These are phyloP conservation scores for Plicaturopsis crispa DNA, from an alignment of 768 basidiomycete genomes.

Conservation along the genomic window DNA sequence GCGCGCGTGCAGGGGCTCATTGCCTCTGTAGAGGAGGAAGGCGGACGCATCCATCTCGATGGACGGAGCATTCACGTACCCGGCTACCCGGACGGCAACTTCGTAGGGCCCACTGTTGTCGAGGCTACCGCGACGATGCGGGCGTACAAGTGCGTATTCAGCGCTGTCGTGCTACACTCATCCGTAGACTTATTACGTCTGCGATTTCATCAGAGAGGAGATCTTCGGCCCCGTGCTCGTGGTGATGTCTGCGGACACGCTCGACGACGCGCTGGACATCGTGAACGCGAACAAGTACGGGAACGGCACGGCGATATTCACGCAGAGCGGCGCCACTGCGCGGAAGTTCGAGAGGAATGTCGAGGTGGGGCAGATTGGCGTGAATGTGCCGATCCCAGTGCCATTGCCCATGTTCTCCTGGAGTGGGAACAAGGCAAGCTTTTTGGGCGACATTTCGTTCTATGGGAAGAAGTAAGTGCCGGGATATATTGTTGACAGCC, in stretches of 20 bases:
- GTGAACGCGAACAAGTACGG: constrained; percentile 90
- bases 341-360: constrained; percentile 86
- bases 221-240: constrained; percentile 92
- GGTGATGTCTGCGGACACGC: constrained; percentile 67
- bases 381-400: constrained; percentile 91
- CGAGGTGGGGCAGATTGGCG: constrained; percentile 88
- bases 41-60: constrained; percentile 82
- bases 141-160: constrained; percentile 55
- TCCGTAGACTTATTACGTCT: too few relatives aligned
- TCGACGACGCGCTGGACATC: constrained; percentile 86
- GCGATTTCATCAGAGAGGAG: constrained; percentile 71
- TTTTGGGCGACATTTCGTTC: constrained; percentile 82
- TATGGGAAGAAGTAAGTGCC: constrained; percentile 72
- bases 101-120: constrained; percentile 88
- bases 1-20: constrained; percentile 70
- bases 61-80: constrained; percentile 65
- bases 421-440: constrained; percentile 87
- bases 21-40: constrained; percentile 66
- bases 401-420: constrained; percentile 90
- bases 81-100: constrained; percentile 84
- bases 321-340: constrained; percentile 91
- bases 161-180: too few relatives aligned
- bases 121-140: constrained; percentile 78
- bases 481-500: constrained; percentile 1
- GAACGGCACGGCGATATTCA: constrained; percentile 94